A percentile compares a stretch with the other conserved stretches of the same genome.
Conservation (phyloP, 306 rosid genomes). For the Canavalia ensiformis region DNA sequence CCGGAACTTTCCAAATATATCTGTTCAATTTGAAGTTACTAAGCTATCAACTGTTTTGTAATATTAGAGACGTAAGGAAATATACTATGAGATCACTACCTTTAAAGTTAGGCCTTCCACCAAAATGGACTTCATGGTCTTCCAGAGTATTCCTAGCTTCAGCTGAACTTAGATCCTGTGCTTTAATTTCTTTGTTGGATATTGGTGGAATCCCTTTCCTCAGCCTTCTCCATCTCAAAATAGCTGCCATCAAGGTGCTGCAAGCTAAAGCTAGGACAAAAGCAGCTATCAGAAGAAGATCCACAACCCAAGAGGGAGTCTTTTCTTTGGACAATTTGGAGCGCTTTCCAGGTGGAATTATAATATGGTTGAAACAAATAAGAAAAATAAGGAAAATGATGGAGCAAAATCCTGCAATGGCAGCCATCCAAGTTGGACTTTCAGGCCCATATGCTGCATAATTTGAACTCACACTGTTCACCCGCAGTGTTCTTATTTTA, state of each 20-base stretch:
- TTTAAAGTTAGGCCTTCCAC: conserved; percentile 80
- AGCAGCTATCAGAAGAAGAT: conserved; percentile 69
- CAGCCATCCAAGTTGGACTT: conserved; percentile 71
- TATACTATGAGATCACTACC: conserved; percentile 51
- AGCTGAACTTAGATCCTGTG: conserved; percentile 53
- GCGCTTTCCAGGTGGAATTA: conserved; percentile 57
- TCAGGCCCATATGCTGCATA: conserved; percentile 70
- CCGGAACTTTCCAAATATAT: conserved; percentile 61
- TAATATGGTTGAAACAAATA: conserved; percentile 63
- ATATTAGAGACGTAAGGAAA: conserved; percentile 5
- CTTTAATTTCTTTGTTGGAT: conserved; percentile 49
- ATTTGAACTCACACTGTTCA: conserved; percentile 56
- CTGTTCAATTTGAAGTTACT: conserved; percentile 51
- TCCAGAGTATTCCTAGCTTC: conserved; percentile 63
- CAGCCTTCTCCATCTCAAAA: conserved; percentile 72
- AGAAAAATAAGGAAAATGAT: conserved; percentile 61
- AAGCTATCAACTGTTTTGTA: conserved; percentile 8
- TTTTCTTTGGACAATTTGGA: conserved; percentile 57
- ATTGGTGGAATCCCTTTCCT: conserved; percentile 60
- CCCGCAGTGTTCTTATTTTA: conserved; percentile 60
- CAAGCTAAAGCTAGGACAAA: conserved; percentile 62
- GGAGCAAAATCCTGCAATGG: conserved; percentile 67
- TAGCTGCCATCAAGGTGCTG: conserved; percentile 56
- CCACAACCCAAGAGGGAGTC: conserved; percentile 72
- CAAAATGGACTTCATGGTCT: conserved; percentile 81